A percentile compares a stretch with the other conserved stretches of the same genome.
Evolutionary conservation across 1,284 basidiomycete genomes (phyloP).

Genomic region (Anthracocystis walkeri): DNA sequence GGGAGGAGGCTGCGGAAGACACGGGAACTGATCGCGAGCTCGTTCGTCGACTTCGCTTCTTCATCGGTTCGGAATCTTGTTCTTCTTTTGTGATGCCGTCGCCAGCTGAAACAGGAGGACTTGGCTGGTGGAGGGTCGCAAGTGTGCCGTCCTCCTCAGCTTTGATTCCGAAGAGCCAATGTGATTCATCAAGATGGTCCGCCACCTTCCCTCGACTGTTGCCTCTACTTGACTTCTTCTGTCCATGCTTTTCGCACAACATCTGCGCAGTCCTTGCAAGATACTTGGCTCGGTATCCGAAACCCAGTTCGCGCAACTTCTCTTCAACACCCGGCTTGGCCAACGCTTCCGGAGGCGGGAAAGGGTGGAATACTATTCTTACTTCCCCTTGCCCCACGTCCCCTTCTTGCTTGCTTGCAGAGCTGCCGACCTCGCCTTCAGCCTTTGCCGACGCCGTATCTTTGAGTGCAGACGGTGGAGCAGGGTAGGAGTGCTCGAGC

Average conservation of each 20-base stretch:
- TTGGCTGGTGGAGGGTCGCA: not conserved
- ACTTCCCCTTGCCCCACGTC: slow-evolving; percentile 29
- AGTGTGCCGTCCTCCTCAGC: slow-evolving; percentile 11
- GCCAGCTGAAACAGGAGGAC: not conserved
- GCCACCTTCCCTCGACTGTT: not conserved
- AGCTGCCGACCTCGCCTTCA: not conserved
- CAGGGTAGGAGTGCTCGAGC: slow-evolving; percentile 65
- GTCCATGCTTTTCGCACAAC: slow-evolving; percentile 73
- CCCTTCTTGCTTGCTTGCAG: not conserved
- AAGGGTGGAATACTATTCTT: slow-evolving; percentile 78
- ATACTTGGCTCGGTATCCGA: slow-evolving; percentile 94
- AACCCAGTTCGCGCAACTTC: slow-evolving; percentile 82
- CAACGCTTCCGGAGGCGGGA: slow-evolving; percentile 82
- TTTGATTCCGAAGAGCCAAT: slow-evolving; percentile 36
- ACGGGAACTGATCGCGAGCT: slow-evolving; percentile 6
- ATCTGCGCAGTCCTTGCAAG: slow-evolving; percentile 85
- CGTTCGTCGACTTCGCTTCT: slow-evolving; percentile 22
- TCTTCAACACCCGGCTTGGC: slow-evolving; percentile 73
- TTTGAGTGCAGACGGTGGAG: slow-evolving; percentile 28
- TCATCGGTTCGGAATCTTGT: not conserved
- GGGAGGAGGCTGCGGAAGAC: slow-evolving; percentile 1
- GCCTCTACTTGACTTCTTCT: not conserved
- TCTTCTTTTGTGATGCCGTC: not conserved
- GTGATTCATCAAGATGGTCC: slow-evolving; percentile 25
- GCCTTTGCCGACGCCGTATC: slow-evolving; percentile 45